Base-by-base conservation (phyloP, 495 filamentous ascomycete genomes). In the Letharia columbiana region DNA sequence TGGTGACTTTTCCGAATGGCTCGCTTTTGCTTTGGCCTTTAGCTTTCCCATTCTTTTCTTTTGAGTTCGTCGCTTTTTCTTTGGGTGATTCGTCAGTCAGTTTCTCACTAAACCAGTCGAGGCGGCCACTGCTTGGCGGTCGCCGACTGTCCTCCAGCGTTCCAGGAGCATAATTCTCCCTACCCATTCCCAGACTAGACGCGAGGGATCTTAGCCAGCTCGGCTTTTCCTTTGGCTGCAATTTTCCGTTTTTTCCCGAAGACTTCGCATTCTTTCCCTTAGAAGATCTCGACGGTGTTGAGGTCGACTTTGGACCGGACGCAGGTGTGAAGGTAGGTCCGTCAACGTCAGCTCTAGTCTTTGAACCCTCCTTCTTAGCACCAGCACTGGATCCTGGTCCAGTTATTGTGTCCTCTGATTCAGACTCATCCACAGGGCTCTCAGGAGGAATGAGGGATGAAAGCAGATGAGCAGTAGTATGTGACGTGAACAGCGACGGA, bases 381-480 rank as follows among this genome's bases (percentile, higher is more conserved):
- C n/a, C 35, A 23, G 59, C 39, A n/a, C n/a, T 37, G 18, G 67
- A 57, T n/a, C 31, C 54, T 37, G 54, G 11, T 37, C 54, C 54
- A 17, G 10, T 50, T 1, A 37, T 35, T 4, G 58, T 58, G 23
- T 62, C 60, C 15, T 72, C 52, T 12, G 70, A 56, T 42, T 72
- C 73, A 11, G 67, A 66, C 2, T 69, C 81, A 56, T 84, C 83
- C 59, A 84, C 84, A 15, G 81, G 81, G 62, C 81, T 82, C 65
- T 87, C 88, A 10, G 83, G 83, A 44, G 91, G 90, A 66, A 94
- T 87, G 58, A 98, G 82, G 6, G 93, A 92, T 2, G 94, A 96
- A 9, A 99, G 81, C 23, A 99, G 80, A 73, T 96, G 92, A 4
- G 95, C 94, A 11, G 92, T 98, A 8, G 91, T 99, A 70, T 92